Conservation (phyloP, 2,329 filamentous ascomycete genomes). For the Chrysoporthe deuterocubensis region DNA sequence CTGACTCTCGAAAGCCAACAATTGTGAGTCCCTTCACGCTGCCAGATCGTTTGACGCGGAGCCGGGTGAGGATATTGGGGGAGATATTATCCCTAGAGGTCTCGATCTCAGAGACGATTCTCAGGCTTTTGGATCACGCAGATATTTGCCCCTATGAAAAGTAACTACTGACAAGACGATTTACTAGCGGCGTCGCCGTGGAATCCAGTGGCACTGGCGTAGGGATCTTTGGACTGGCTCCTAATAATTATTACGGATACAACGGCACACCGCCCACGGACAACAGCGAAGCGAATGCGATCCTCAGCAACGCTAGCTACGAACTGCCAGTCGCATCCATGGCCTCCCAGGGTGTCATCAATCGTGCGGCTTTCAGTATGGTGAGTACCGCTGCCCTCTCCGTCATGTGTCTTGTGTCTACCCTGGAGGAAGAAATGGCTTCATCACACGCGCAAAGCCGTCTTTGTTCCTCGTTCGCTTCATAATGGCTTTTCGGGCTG, state of each 20-base stretch:
- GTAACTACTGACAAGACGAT: too few relatives aligned
- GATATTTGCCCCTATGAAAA: too few relatives aligned
- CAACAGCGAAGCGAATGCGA: neutral
- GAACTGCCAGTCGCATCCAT: neutral
- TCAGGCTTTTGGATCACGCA: too few relatives aligned
- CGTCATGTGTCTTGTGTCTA: neutral
- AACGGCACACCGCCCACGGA: conserved; percentile 1
- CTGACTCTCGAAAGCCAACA: neutral
- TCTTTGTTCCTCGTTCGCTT: neutral
- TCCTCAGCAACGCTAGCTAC: neutral
- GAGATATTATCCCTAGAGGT: too few relatives aligned
- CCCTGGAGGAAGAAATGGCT: too few relatives aligned
- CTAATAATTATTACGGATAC: neutral
- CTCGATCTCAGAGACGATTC: too few relatives aligned
- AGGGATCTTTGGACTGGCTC: neutral
- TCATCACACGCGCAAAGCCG: too few relatives aligned
- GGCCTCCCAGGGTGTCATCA: conserved; percentile 6
- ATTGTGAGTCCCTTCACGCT: neutral
- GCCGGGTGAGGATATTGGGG: too few relatives aligned
- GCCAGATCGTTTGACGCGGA: too few relatives aligned
- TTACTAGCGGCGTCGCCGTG: neutral
- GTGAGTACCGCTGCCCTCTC: neutral
- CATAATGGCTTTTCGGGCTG: neutral
- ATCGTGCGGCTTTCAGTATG: neutral
- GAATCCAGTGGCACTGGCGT: neutral